Percentiles rank a stretch among this genome's conserved stretches.
phyloP scores from a whole-genome alignment of 345 rosid species.

The Linum lewisii region DNA sequence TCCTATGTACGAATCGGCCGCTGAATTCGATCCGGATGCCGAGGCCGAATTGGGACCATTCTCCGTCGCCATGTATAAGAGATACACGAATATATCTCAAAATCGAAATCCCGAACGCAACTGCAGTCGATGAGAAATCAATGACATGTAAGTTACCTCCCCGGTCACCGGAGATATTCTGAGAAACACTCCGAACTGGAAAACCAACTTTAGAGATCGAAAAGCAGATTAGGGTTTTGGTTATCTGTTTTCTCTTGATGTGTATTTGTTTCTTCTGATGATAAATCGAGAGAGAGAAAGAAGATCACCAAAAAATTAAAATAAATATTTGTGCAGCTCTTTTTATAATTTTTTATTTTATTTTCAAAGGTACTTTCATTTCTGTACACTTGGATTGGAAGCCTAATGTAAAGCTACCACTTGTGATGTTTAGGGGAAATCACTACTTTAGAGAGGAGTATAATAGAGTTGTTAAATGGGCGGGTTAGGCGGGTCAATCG shows the following conservation, averaged over 20 bases:
- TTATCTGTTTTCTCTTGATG: background rate
- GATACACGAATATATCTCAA: background rate
- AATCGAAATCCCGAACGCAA: background rate
- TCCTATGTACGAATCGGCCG: conserved; percentile 90
- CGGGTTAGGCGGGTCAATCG: no score
- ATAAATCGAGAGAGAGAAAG: no score
- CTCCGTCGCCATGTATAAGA: conserved; percentile 46
- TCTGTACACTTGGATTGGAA: no score
- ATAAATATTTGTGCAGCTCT: no score
- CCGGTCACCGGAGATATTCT: background rate
- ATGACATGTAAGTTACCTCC: background rate
- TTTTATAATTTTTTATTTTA: no score
- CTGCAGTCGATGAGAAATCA: background rate
- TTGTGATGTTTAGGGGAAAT: no score
- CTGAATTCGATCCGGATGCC: conserved; percentile 36
- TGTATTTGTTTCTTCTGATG: no score
- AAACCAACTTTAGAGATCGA: background rate
- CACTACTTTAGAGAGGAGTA: no score
- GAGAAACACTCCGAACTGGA: background rate
- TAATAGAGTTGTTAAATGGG: no score
- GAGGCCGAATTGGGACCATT: conserved; percentile 40
- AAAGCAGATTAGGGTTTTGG: background rate
- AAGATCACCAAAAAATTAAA: no score
- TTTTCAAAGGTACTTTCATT: no score
- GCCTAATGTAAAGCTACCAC: no score